Evolutionary conservation across 2,329 filamentous ascomycete species (phyloP).

Genomic region (Ophiostoma pallidulum): DNA sequence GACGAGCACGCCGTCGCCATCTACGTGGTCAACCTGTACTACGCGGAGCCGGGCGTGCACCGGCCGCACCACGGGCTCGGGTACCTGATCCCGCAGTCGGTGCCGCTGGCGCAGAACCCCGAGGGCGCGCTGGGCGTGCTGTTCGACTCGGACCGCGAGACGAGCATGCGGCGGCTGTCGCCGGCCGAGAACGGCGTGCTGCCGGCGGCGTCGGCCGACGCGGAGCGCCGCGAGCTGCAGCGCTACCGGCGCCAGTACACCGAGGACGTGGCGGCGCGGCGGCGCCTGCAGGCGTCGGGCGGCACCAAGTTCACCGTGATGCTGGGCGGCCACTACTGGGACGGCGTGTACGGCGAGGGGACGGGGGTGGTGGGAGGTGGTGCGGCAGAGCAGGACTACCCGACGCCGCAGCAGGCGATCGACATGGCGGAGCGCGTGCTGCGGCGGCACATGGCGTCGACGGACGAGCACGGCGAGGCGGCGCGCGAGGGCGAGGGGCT

Average conservation of each 20-base stretch:
- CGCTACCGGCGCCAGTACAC: background rate
- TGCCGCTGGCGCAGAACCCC: slow-evolving; percentile 22
- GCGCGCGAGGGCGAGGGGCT: background rate
- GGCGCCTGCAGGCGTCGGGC: slow-evolving; percentile 14
- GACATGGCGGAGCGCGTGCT: slow-evolving; percentile 62
- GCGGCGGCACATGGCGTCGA: slow-evolving; percentile 53
- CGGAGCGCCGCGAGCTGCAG: slow-evolving; percentile 10
- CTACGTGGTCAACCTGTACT: slow-evolving; percentile 90
- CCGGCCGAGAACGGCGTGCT: background rate
- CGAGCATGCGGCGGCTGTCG: slow-evolving; percentile 16
- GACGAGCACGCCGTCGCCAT: slow-evolving; percentile 63
- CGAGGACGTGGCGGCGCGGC: slow-evolving; percentile 3
- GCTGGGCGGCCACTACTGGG: slow-evolving; percentile 90
- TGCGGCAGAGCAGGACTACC: too few relatives aligned
- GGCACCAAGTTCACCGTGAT: slow-evolving; percentile 91
- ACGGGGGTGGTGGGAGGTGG: too few relatives aligned
- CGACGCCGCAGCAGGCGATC: slow-evolving; percentile 56
- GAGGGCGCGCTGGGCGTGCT: slow-evolving; percentile 64
- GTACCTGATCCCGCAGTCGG: slow-evolving; percentile 74
- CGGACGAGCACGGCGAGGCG: background rate
- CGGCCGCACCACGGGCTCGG: slow-evolving; percentile 64
- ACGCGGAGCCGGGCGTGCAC: slow-evolving; percentile 53
- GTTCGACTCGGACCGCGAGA: slow-evolving; percentile 64
- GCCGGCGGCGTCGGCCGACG: slow-evolving; percentile 28
- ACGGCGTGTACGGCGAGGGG: slow-evolving; percentile 35